These are phyloP conservation scores for Vairimorpha ceranae DNA, from an alignment of 371 early-diverging fungal genomes.

Conservation along the genomic window DNA sequence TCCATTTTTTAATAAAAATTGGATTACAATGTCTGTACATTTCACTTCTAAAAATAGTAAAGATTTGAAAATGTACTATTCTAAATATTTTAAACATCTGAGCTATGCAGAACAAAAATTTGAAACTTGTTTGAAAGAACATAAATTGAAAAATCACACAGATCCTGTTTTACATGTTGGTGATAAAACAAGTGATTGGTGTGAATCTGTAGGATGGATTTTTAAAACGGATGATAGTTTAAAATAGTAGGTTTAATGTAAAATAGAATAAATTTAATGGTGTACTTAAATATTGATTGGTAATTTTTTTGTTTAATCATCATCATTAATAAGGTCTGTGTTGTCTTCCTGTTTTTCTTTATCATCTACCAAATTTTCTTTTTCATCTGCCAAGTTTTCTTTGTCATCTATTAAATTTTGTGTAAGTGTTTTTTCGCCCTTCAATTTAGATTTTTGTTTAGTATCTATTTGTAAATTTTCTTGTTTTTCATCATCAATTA, in stretches of 20 bases:
- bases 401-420: too few species aligned
- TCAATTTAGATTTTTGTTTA: too few species aligned
- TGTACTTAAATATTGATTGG: background rate
- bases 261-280: too few species aligned
- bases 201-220: background rate
- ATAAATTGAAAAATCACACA: background rate
- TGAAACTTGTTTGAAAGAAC: constrained; percentile 48
- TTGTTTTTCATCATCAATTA: too few species aligned
- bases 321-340: background rate
- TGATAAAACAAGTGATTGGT: background rate
- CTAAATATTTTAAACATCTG: constrained; percentile 51
- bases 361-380: too few species aligned
- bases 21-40: constrained; percentile 49
- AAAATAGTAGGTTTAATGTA: too few species aligned
- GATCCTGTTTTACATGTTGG: background rate
- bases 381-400: too few species aligned
- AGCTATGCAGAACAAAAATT: constrained; percentile 49
- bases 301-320: background rate
- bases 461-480: too few species aligned
- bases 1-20: constrained; percentile 58
- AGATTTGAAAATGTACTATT: constrained; percentile 55
- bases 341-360: too few species aligned
- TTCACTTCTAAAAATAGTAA: constrained; percentile 46
- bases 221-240: background rate
- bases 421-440: too few species aligned